Percentiles rank a stretch among this genome's conserved stretches.
Evolutionary conservation across 176 grass and related monocot species (phyloP).

Genomic region (Avena sativa): DNA sequence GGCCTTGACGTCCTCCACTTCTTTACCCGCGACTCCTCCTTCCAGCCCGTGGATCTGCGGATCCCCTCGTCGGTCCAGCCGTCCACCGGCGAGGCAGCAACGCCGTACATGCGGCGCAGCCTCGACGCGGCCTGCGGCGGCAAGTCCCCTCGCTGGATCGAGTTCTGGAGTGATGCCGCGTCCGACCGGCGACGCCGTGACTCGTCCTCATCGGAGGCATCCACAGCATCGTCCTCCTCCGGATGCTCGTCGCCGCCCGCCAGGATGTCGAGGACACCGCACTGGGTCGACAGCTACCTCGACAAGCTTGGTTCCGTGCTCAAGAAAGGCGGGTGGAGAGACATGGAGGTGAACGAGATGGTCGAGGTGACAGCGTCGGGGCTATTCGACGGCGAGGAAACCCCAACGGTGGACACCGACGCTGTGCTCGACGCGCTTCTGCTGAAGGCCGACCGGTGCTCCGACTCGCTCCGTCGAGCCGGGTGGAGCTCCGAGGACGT

Average conservation of each 20-base stretch:
- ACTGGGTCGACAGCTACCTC: constrained; percentile 90
- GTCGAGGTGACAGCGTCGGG: constrained; percentile 62
- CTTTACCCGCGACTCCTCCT: constrained; percentile 74
- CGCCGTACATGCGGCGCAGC: constrained; percentile 69
- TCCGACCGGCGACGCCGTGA: constrained; percentile 83
- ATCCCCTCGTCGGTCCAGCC: constrained; percentile 15
- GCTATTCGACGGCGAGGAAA: constrained; percentile 69
- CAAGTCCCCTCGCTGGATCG: constrained; percentile 83
- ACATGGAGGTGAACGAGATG: constrained; percentile 85
- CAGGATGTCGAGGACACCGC: constrained; percentile 43
- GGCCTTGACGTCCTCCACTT: constrained; percentile 84
- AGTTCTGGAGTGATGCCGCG: constrained; percentile 97
- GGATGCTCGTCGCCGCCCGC: constrained; percentile 42
- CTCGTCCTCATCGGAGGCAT: constrained; percentile 85
- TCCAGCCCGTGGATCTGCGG: constrained; percentile 39
- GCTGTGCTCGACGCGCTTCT: constrained; percentile 75
- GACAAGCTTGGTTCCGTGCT: constrained; percentile 74
- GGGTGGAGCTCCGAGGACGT: constrained; percentile 94
- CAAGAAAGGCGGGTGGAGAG: constrained; percentile 81
- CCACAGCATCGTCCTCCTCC: constrained; percentile 57
- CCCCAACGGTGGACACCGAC: constrained; percentile 37
- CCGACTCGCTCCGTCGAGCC: constrained; percentile 76
- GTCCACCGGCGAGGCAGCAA: neutral
- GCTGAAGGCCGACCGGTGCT: constrained; percentile 77
- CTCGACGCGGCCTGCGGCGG: constrained; percentile 66